Evolutionary conservation across 2,329 filamentous ascomycete genomes (phyloP), one percentile per base, ranked within the genome.

Genomic region (Cercospora zeae-maydis): DNA sequence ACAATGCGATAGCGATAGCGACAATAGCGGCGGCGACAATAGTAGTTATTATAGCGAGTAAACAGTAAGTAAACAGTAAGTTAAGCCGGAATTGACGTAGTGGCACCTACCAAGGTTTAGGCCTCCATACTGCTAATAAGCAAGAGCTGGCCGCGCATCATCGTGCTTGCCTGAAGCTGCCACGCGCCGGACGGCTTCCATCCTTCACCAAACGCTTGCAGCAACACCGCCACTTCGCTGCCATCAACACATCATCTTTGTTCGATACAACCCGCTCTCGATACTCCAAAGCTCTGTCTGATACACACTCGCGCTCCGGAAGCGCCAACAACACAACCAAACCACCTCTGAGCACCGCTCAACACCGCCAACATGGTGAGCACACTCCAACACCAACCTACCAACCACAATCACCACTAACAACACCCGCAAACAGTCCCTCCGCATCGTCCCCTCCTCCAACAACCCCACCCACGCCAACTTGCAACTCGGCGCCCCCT

Each of bases 371-470:
- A 27, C 59, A 65, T 65, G 63, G 63, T 65, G 36, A n/a, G 55
- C 39, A 24, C 31, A 2, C 59, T 52, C 42, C 51, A 9, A 4
- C n/a, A 11, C 52, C 57, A 55, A 24, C 9, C 33, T 16, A 4
- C 16, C 33, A 14, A 14, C 6, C 24, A 14, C 24, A 7, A n/a
- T 5, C 45, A 61, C 39, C 30, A 31, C 16, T 14, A 42, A 59
- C 64, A 61, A 66, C 58, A 16, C 36, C 14, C 11, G 9, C 24
- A n/a, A n/a, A 21, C 69, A 76, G 74, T 69, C 74, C 57, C 90
- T 98, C 84, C 92, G 92, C 80, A 90, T 99, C 80, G 86, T 91
- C 70, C 95, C 95, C 75, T 77, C 86, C 65, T 78, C 87, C 72
- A 75, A 81, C 70, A 86, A 93, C 82, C 79, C 86, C 37, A 31